Percentiles rank a stretch among this genome's conserved stretches.
These are phyloP conservation scores for Phytopythium helicoides DNA, from an alignment of 352 stramenopile genomes.

Conservation along the genomic window DNA sequence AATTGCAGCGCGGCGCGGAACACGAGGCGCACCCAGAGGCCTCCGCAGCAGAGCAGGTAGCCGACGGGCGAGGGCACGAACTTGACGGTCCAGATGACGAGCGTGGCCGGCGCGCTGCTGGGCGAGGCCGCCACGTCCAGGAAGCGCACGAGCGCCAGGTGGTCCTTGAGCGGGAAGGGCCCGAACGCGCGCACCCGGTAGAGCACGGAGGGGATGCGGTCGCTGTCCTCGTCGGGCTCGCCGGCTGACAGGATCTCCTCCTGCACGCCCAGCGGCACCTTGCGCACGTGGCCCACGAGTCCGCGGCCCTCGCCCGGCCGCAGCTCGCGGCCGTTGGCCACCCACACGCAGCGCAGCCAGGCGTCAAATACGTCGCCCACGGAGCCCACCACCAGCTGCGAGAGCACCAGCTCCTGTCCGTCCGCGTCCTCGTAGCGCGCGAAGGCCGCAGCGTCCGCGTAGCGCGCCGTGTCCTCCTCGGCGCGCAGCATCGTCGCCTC, in stretches of 20 bases:
- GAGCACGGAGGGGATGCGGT: slow-evolving; percentile 46
- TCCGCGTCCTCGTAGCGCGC: slow-evolving; percentile 31
- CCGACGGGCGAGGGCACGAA: slow-evolving; percentile 31
- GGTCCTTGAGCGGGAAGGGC: slow-evolving; percentile 40
- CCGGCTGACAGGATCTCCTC: slow-evolving; percentile 69
- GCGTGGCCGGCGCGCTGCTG: slow-evolving; percentile 33
- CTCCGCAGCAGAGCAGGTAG: slow-evolving; percentile 48
- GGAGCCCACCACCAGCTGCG: slow-evolving; percentile 40
- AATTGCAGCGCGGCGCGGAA: slow-evolving; percentile 32
- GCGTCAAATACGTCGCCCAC: slow-evolving; percentile 59
- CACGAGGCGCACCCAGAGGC: slow-evolving; percentile 25
- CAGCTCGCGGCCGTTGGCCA: slow-evolving; percentile 28
- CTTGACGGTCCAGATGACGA: slow-evolving; percentile 54
- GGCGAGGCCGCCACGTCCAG: slow-evolving; percentile 40
- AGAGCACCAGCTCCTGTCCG: slow-evolving; percentile 62
- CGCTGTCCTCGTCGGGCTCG: slow-evolving; percentile 12
- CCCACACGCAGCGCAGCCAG: slow-evolving; percentile 60
- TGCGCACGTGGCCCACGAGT: slow-evolving; percentile 49
- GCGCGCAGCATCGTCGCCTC: no score
- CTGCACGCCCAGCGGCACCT: slow-evolving; percentile 44
- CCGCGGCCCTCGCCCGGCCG: slow-evolving; percentile 48
- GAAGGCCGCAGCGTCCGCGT: slow-evolving; percentile 20
- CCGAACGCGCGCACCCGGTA: slow-evolving; percentile 57
- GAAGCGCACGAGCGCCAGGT: slow-evolving; percentile 68
- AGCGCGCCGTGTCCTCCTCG: slow-evolving; percentile 26